These are phyloP conservation scores for Fusarium austroafricanum DNA, from an alignment of 2,329 filamentous ascomycete genomes.

Conservation along the genomic window DNA sequence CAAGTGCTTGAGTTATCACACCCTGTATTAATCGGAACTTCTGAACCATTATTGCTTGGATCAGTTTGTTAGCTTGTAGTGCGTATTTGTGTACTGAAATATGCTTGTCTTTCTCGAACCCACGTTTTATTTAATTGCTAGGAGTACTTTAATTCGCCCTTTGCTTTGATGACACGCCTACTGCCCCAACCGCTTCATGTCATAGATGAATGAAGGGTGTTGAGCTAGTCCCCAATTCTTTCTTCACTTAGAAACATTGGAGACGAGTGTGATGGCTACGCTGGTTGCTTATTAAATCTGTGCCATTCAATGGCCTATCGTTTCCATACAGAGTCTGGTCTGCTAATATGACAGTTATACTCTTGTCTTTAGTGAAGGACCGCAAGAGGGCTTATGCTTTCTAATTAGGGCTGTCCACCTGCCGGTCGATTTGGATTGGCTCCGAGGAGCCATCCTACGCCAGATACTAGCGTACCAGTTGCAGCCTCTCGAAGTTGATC, in stretches of 20 bases:
- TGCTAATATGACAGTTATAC: neutral
- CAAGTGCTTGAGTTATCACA: neutral
- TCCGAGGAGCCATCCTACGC: constrained; percentile 75
- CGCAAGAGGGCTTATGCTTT: too few relatives aligned
- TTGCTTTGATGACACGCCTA: neutral
- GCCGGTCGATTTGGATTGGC: constrained; percentile 55
- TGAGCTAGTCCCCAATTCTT: neutral
- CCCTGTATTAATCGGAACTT: neutral
- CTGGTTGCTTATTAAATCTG: neutral
- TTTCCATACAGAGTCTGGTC: neutral
- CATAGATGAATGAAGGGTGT: neutral
- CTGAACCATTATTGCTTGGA: neutral
- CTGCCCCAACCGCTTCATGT: neutral
- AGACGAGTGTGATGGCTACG: neutral
- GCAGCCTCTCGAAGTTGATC: constrained; percentile 77
- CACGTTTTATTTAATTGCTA: neutral
- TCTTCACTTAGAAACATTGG: neutral
- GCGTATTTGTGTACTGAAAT: neutral
- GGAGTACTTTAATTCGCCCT: neutral
- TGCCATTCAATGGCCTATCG: neutral
- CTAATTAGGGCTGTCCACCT: constrained; percentile 16
- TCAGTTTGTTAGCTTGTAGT: neutral
- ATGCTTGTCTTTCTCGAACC: neutral
- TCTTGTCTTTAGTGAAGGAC: neutral
- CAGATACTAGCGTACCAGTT: constrained; percentile 73